Evolutionary conservation across 495 filamentous ascomycete species (phyloP), one percentile per base, ranked within the genome.

Genomic region (Xylaria grammica): DNA sequence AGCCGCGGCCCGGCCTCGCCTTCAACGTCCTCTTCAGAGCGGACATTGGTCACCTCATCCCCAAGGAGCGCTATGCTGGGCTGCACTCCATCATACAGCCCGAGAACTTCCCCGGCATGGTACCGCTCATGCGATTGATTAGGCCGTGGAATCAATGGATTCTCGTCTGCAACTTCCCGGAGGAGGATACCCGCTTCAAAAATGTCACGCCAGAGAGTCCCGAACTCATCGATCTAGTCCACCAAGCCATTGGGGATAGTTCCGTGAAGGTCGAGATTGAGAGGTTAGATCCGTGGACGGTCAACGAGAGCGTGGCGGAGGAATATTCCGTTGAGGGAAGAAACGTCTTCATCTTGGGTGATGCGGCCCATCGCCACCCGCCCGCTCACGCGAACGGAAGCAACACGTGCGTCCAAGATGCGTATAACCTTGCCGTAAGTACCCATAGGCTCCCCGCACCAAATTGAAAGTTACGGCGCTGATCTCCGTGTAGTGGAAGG

Each of bases 91-190:
- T 84, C 34, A 72, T 86, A 57, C 75, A 79, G 52, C 82, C 83
- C 1, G 81, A 85, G 24, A 77, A 77, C 3, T 65, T 65, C 0
- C 83, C 75, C 66, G 80, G 74, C 0, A 81, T 80, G 78, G 69
- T 69, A 15, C 63, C 67, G 15, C 76, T 83, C 50, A 65, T 78
- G 4, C 69, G 84, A 24, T 83, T 87, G 81, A 81, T 87, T 2
- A 84, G 82, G 69, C 79, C 83, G 1, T 87, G 82, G 84, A 64
- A 83, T 67, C 78, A 86, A 67, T 84, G 84, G 84, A 77, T 87
- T 70, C 81, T 86, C 49, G 82, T 85, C 60, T 65, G 81, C n/a
- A 75, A 83, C 15, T 76, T 81, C 0, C 69, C 70, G 27, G 78
- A 76, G 0, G 68, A 69, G 17, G 72, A 77, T 49, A 30, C 70